Evolutionary conservation across 129 eudicot species (phyloP).

Genomic region (Centella asiatica): DNA sequence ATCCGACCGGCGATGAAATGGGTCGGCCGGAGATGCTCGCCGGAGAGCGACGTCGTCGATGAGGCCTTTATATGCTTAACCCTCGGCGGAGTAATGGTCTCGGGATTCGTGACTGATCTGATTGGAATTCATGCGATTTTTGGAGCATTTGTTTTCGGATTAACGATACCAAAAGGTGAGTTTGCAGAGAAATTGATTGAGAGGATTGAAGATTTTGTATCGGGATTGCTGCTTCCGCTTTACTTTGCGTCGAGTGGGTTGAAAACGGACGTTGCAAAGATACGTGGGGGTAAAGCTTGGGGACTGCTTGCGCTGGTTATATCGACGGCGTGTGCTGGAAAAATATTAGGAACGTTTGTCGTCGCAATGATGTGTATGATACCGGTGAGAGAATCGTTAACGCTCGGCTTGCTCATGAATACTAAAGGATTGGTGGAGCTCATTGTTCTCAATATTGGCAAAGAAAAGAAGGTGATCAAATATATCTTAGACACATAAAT

Average conservation of each 20-base stretch:
- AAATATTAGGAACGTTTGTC: slow-evolving; percentile 60
- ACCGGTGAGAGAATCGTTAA: slow-evolving; percentile 54
- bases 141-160: slow-evolving; percentile 80
- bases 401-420: slow-evolving; percentile 78
- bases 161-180: slow-evolving; percentile 67
- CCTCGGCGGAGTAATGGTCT: slow-evolving; percentile 60
- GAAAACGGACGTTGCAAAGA: slow-evolving; percentile 60
- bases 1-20: slow-evolving; percentile 63
- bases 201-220: slow-evolving; percentile 77
- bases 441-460: slow-evolving; percentile 33
- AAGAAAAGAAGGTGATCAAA: slow-evolving; percentile 86
- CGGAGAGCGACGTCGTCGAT: slow-evolving; percentile 45
- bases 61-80: slow-evolving; percentile 68
- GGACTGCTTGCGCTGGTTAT: slow-evolving; percentile 66
- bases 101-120: slow-evolving; percentile 72
- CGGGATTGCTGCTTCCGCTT: slow-evolving; percentile 71
- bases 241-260: slow-evolving; percentile 91
- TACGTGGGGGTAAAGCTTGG: slow-evolving; percentile 58
- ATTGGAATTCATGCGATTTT: slow-evolving; percentile 86
- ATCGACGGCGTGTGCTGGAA: slow-evolving; percentile 69
- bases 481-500: too few species aligned
- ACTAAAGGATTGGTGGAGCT: slow-evolving; percentile 89
- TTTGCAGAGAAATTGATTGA: slow-evolving; percentile 52
- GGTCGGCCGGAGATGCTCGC: slow-evolving; percentile 50
- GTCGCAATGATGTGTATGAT: slow-evolving; percentile 59